Percentiles rank a stretch among this genome's conserved stretches.
These are phyloP conservation scores for Artemisia argyi DNA, from an alignment of 129 eudicot genomes.

Conservation along the genomic window DNA sequence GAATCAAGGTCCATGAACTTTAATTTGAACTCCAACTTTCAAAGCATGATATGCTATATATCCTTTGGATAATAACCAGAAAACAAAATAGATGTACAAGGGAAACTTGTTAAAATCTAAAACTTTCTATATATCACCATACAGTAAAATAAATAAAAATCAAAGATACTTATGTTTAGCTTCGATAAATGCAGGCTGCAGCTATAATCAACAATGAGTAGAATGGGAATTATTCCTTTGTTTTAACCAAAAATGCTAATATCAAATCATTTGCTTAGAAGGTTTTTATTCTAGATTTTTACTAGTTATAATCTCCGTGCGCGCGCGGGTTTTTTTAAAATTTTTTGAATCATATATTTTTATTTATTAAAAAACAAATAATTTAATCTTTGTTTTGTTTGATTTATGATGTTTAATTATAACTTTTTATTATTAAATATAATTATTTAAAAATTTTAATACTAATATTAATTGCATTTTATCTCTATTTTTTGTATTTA, in stretches of 20 bases:
- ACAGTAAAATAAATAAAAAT: slow-evolving; percentile 1
- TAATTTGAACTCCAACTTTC: background rate
- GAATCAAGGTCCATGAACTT: slow-evolving; percentile 19
- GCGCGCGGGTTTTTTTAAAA: too few relatives aligned
- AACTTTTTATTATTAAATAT: too few relatives aligned
- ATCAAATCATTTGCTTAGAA: slow-evolving; percentile 32
- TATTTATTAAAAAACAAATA: too few relatives aligned
- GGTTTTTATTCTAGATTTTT: slow-evolving; percentile 17
- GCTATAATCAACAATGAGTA: slow-evolving; percentile 9
- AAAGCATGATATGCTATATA: background rate
- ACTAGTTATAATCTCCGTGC: too few relatives aligned
- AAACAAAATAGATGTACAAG: background rate
- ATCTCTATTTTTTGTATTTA: too few relatives aligned
- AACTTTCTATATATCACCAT: slow-evolving; percentile 21
- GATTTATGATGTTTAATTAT: too few relatives aligned
- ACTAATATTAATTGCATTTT: too few relatives aligned
- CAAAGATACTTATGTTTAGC: slow-evolving; percentile 9
- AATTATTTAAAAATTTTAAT: too few relatives aligned
- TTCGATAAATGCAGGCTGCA: slow-evolving; percentile 9
- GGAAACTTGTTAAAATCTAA: slow-evolving; percentile 12
- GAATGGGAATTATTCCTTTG: slow-evolving; percentile 24
- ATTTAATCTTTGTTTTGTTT: too few relatives aligned
- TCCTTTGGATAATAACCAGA: slow-evolving; percentile 31
- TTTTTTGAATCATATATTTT: too few relatives aligned
- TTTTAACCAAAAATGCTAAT: slow-evolving; percentile 22